Evolutionary conservation across 2,329 filamentous ascomycete genomes (phyloP), one percentile per base, ranked within the genome.

Genomic region (Endocalyx cinctus): DNA sequence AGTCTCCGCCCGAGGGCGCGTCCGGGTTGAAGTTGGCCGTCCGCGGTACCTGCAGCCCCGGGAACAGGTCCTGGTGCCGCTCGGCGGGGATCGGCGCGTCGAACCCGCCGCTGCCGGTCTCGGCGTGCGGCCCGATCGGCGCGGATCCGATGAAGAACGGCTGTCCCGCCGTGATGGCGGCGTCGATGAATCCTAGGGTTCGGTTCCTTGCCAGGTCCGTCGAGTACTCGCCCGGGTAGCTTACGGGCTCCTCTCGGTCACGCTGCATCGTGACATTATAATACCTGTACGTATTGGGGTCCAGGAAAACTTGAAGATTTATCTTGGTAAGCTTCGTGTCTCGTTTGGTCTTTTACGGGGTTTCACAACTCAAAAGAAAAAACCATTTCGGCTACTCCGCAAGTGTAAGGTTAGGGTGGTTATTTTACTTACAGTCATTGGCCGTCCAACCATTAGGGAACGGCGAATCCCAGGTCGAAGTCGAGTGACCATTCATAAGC

Each of bases 111-210:
- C 45, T 37, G 2, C 29, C 35, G 8, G 50, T 42, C 10, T 48
- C 51, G 15, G 70, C 70, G 46, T 87, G 83, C 1, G 83, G 82
- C 0, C 76, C 81, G 5, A 81, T 69, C 0, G 82, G 83, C 0
- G 82, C 76, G 7, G 84, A 65, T 0, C 69, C 70, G 4, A 87
- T 52, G 50, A 87, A 86, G 57, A 85, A 87, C 0, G 83, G 83
- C 12, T 69, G 65, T 0, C 68, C 74, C 6, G 72, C 62, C 0
- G 79, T 72, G 41, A 80, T 77, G 4, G 71, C 50, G 0, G 74
- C 67, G 11, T 84, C 64, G 6, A 86, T 58, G n/a, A n/a, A n/a
- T n/a, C n/a, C n/a, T n/a, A n/a, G n/a, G n/a, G n/a, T n/a, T n/a
- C n/a, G n/a, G n/a, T n/a, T n/a, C n/a, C n/a, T n/a, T n/a, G n/a